Percentiles rank a stretch among this genome's conserved stretches.
These are phyloP conservation scores for Thraustochytrium sp. DNA, from an alignment of 352 stramenopile genomes.

Conservation along the genomic window DNA sequence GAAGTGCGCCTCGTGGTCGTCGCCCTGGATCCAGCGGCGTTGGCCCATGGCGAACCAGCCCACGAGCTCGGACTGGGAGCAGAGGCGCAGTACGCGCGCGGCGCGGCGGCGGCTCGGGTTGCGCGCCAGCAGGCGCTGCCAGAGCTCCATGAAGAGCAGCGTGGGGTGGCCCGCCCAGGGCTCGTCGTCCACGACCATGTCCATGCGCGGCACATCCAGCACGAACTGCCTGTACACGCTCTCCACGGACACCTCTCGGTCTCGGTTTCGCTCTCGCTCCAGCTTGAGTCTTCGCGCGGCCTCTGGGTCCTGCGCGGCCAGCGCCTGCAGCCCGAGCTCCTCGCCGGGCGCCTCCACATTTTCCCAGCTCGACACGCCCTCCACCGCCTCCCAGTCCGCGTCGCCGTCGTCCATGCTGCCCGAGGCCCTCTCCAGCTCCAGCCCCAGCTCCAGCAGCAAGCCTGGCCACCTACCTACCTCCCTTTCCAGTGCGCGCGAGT, in stretches of 20 bases:
- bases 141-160: constrained; percentile 40
- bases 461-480: no score
- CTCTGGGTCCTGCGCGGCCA: no score
- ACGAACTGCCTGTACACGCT: constrained; percentile 27
- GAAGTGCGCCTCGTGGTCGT: background rate
- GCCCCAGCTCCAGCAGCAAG: no score
- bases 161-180: constrained; percentile 1
- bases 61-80: constrained; percentile 17
- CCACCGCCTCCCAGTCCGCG: no score
- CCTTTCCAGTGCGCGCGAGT: no score
- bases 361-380: no score
- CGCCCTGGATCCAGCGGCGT: background rate
- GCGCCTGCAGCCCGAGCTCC: no score
- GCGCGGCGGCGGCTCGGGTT: background rate
- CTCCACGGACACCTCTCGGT: background rate
- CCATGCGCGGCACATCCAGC: constrained; percentile 17
- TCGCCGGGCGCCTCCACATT: no score
- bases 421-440: no score
- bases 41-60: constrained; percentile 14
- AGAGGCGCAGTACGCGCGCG: background rate
- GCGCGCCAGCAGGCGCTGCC: background rate
- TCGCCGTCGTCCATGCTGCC: no score
- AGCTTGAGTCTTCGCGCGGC: no score
- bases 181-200: background rate
- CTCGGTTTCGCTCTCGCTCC: no score